Evolutionary conservation across 768 basidiomycete genomes (phyloP).

Genomic region (Amanita rimosa): DNA sequence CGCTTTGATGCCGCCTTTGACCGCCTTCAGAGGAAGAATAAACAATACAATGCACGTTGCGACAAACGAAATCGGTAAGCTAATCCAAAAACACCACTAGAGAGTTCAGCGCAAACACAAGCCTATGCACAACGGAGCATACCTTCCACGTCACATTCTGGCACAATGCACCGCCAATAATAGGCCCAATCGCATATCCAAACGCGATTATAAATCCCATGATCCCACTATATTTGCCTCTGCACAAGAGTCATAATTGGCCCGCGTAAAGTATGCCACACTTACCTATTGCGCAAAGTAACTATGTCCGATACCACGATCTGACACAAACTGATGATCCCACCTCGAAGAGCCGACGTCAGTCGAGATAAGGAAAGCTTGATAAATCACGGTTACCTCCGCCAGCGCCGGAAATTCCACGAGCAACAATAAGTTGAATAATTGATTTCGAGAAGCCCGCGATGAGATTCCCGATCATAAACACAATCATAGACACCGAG

Average conservation of each 20-base stretch:
- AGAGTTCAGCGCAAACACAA: background rate
- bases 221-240: slow-evolving; percentile 73
- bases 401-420: slow-evolving; percentile 59
- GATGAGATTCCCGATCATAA: slow-evolving; percentile 53
- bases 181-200: slow-evolving; percentile 56
- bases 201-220: slow-evolving; percentile 45
- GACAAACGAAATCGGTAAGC: slow-evolving; percentile 43
- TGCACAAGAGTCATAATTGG: slow-evolving; percentile 12
- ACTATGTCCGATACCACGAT: slow-evolving; percentile 69
- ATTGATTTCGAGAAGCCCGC: slow-evolving; percentile 60
- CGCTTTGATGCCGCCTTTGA: slow-evolving; percentile 47
- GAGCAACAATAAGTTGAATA: slow-evolving; percentile 55
- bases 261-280: background rate
- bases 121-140: slow-evolving; percentile 10
- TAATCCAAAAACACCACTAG: slow-evolving; percentile 72
- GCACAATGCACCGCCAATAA: slow-evolving; percentile 55
- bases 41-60: slow-evolving; percentile 47
- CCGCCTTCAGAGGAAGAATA: slow-evolving; percentile 58
- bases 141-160: slow-evolving; percentile 56
- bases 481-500: slow-evolving; percentile 45
- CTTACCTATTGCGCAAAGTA: slow-evolving; percentile 51
- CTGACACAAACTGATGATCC: slow-evolving; percentile 57
- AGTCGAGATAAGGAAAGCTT: background rate
- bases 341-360: slow-evolving; percentile 22
- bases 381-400: slow-evolving; percentile 27